A percentile compares a stretch with the other conserved stretches of the same genome.
Evolutionary conservation across 805 yeast species (phyloP).

Genomic region (Ogataea angusta): DNA sequence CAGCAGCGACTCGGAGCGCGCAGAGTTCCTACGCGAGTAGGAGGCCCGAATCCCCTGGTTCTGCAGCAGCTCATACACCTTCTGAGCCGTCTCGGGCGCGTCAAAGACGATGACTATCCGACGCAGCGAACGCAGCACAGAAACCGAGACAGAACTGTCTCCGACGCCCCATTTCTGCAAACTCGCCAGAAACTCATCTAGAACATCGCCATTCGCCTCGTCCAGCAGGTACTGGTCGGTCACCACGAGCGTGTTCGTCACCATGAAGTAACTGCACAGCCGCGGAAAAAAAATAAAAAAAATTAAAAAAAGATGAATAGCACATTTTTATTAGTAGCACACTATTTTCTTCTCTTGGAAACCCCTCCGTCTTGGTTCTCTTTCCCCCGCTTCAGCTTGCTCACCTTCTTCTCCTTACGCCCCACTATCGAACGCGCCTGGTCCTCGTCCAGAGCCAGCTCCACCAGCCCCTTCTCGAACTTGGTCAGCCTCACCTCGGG

Average conservation of each 20-base stretch:
- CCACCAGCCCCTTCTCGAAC: slow-evolving; percentile 77
- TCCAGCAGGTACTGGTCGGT: slow-evolving; percentile 25
- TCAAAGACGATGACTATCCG: slow-evolving; percentile 29
- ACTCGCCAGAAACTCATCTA: slow-evolving; percentile 17
- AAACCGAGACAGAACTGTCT: slow-evolving; percentile 17
- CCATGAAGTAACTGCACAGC: slow-evolving; percentile 3
- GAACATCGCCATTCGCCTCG: slow-evolving; percentile 16
- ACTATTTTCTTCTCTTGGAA: slow-evolving; percentile 12
- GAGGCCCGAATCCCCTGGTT: slow-evolving; percentile 21
- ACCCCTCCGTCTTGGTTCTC: slow-evolving; percentile 9
- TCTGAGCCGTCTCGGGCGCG: slow-evolving; percentile 12
- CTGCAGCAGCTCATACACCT: slow-evolving; percentile 15
- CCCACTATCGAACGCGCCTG: slow-evolving; percentile 62
- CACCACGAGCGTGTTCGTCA: slow-evolving; percentile 30
- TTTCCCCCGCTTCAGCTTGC: slow-evolving; percentile 15
- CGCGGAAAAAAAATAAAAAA: not conserved
- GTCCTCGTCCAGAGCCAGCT: slow-evolving; percentile 73
- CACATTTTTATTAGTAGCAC: slow-evolving; percentile 2
- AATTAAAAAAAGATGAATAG: not conserved
- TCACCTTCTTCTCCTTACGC: slow-evolving; percentile 45
- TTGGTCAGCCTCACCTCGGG: slow-evolving; percentile 46
- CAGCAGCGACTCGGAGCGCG: not conserved
- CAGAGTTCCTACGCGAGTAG: slow-evolving; percentile 20
- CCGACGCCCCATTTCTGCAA: slow-evolving; percentile 16
- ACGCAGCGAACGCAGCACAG: slow-evolving; percentile 26